Evolutionary conservation across 768 basidiomycete species (phyloP).

Genomic region (Kwoniella bestiolae): DNA sequence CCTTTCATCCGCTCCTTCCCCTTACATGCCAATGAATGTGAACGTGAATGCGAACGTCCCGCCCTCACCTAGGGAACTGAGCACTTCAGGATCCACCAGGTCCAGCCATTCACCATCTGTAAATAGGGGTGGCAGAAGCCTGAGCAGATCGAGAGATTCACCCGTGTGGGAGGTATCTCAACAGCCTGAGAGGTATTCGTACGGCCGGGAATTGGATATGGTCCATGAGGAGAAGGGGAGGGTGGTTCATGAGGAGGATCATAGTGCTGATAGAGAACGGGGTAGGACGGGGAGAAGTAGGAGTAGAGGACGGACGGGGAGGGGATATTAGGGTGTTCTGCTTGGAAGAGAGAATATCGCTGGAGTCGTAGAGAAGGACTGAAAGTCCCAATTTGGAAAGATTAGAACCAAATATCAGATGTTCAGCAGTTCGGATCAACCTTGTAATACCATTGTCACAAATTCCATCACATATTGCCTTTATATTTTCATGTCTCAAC

Average conservation of each 20-base stretch:
- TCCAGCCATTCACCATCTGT: slow-evolving; percentile 22
- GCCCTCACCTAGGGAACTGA: background rate
- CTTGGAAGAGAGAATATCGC: too few relatives aligned
- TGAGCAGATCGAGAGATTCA: slow-evolving; percentile 23
- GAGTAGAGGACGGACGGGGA: slow-evolving; percentile 24
- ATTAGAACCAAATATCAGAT: too few relatives aligned
- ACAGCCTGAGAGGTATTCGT: slow-evolving; percentile 22
- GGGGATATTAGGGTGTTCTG: slow-evolving; percentile 7
- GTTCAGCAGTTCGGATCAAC: too few relatives aligned
- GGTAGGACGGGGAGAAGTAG: slow-evolving; percentile 30
- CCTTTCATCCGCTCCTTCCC: background rate
- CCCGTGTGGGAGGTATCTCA: slow-evolving; percentile 1
- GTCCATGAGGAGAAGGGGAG: slow-evolving; percentile 30
- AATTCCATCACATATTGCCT: too few relatives aligned
- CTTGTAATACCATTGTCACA: too few relatives aligned
- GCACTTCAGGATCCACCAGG: slow-evolving; percentile 13
- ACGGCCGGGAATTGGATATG: slow-evolving; percentile 34
- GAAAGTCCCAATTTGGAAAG: too few relatives aligned
- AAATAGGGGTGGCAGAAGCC: slow-evolving; percentile 15
- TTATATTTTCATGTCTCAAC: too few relatives aligned
- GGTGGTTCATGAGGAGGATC: slow-evolving; percentile 22
- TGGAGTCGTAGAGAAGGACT: too few relatives aligned
- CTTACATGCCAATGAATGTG: background rate
- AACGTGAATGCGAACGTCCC: too few relatives aligned
- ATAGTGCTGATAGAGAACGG: slow-evolving; percentile 29